Base-by-base conservation (phyloP, 2,329 filamentous ascomycete species). In the Ophiocordyceps robertsii region DNA sequence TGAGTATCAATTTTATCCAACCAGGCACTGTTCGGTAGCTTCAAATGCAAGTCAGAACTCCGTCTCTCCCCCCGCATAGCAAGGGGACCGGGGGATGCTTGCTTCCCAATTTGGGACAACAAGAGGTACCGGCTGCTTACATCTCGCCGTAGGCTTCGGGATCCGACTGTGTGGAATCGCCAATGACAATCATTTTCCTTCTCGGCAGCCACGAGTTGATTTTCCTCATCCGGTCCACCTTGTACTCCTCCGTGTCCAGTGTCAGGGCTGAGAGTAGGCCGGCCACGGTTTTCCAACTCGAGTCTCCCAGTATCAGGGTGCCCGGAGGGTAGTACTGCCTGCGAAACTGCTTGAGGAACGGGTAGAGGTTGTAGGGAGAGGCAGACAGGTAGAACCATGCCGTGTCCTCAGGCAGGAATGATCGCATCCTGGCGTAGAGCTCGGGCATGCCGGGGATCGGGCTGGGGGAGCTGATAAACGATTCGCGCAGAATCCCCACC, bases 301-400 rank as follows among this genome's bases (percentile, higher is more conserved):
- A 80, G 53, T 95, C 87, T 33, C 90, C 81, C 7, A 96, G 73
- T 31, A 95, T 77, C 47, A 95, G 72, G 21, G 86, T 86, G 11
- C 90, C 90, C 3, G 72, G 73, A 0, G 83, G 84, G 56, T 81
- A 96, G 60, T 83, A 65, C 2, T 69, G 58, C 42, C 80, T 65
- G 31, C 87, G 71, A 63, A 96, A 96, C 1, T 70, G 60, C 43
- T 74, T 80, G 21, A 96, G 72, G 62, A 95, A 92, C 0, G 85
- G 83, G 56, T 95, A 95, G 10, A 96, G 74, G 53, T 93, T 95
- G 67, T 95, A 95, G 0, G 90, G 90, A 0, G 88, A 94, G 0
- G 90, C 89, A 0, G 86, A 93, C 38, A 96, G 74, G 61, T 96
- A 96, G 68, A 94, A 95, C 73, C 85, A 95, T 0, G 87, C 75